Conservation (phyloP, 495 filamentous ascomycete genomes). For the Pyrenula aspistea region DNA sequence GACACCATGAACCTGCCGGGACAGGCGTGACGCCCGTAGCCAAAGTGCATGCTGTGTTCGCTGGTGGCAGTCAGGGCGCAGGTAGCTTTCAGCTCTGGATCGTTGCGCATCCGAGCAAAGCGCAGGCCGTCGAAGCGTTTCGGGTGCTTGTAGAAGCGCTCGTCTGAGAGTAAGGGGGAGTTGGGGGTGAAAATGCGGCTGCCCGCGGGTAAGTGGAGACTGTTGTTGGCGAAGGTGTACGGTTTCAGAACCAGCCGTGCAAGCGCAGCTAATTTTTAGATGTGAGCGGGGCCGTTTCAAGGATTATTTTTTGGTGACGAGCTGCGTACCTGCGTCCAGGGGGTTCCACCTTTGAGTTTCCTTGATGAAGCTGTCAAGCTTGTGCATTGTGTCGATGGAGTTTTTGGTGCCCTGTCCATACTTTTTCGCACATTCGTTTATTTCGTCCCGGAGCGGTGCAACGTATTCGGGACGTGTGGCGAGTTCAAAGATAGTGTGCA, state of each 20-base stretch:
- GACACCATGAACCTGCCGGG: slow-evolving; percentile 41
- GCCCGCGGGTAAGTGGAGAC: too few species aligned
- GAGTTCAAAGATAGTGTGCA: too few species aligned
- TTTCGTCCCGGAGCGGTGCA: slow-evolving; percentile 38
- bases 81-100: too few species aligned
- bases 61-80: too few species aligned
- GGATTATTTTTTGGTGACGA: too few species aligned
- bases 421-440: slow-evolving; percentile 23
- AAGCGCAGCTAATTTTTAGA: too few species aligned
- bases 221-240: too few species aligned
- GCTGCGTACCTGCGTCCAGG: slow-evolving; percentile 25
- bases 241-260: too few species aligned
- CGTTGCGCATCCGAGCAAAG: slow-evolving; percentile 30
- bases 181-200: slow-evolving; percentile 22
- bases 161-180: slow-evolving; percentile 20
- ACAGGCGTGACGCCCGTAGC: slow-evolving; percentile 40
- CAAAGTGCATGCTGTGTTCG: too few species aligned
- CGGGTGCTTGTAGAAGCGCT: slow-evolving; percentile 28
- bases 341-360: slow-evolving; percentile 34
- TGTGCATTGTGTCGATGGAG: slow-evolving; percentile 27
- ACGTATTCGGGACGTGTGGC: slow-evolving; percentile 33
- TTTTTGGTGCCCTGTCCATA: slow-evolving; percentile 22
- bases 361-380: slow-evolving; percentile 44
- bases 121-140: slow-evolving; percentile 32
- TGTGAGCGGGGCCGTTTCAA: too few species aligned